Evolutionary conservation across 1,139 yeast genomes (phyloP).

Genomic region (Candida pseudoviswanathii): DNA sequence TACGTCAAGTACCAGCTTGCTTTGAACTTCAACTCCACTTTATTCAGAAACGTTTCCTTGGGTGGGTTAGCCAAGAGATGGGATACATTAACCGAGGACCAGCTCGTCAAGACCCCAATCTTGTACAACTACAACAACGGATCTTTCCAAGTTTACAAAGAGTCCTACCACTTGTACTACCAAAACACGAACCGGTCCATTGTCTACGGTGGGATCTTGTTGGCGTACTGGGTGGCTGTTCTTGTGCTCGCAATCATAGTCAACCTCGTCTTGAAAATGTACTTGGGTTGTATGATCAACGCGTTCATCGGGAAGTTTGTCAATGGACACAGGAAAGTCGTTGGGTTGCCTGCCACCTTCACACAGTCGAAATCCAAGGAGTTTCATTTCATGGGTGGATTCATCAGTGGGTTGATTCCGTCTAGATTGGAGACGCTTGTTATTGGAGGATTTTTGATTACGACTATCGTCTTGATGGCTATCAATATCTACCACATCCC

Average conservation of each 20-base stretch:
- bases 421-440: slow-evolving; percentile 29
- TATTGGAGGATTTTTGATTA: slow-evolving; percentile 42
- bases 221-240: slow-evolving; percentile 53
- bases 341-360: slow-evolving; percentile 31
- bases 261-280: slow-evolving; percentile 40
- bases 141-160: slow-evolving; percentile 5
- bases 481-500: slow-evolving; percentile 21
- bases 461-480: slow-evolving; percentile 42
- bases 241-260: slow-evolving; percentile 39
- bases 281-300: slow-evolving; percentile 30
- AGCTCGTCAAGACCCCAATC: slow-evolving; percentile 10
- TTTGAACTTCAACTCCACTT: slow-evolving; percentile 3
- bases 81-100: slow-evolving; percentile 4
- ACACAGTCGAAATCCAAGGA: slow-evolving; percentile 24
- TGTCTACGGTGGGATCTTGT: slow-evolving; percentile 47
- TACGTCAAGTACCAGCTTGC: slow-evolving; percentile 8
- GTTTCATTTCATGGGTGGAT: slow-evolving; percentile 20
- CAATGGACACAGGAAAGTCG: slow-evolving; percentile 25
- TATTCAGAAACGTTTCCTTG: slow-evolving; percentile 3
- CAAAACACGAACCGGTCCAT: slow-evolving; percentile 30
- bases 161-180: slow-evolving; percentile 7
- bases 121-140: slow-evolving; percentile 8
- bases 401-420: slow-evolving; percentile 23
- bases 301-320: slow-evolving; percentile 8
- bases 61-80: slow-evolving; percentile 6